Conservation (phyloP, 2,329 filamentous ascomycete genomes). For the Coleophoma crateriformis region DNA sequence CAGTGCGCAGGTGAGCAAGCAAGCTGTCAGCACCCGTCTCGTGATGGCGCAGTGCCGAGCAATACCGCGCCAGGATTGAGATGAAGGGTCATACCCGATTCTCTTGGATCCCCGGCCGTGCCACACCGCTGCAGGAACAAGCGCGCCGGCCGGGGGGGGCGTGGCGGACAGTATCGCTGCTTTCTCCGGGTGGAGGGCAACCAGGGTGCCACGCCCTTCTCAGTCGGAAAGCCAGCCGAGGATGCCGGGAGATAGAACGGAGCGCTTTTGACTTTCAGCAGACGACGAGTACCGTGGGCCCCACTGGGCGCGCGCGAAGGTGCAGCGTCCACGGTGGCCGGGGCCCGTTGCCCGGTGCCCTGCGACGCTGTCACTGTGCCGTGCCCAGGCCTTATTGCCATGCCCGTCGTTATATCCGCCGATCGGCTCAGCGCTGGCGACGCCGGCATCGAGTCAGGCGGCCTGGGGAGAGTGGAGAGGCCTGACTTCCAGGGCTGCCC, state of each 20-base stretch:
- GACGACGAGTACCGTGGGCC: background rate
- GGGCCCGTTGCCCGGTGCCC: background rate
- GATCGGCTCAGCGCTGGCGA: background rate
- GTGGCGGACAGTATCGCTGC: background rate
- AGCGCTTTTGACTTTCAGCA: background rate
- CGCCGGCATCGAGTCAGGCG: background rate
- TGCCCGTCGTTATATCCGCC: background rate
- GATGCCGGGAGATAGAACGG: background rate
- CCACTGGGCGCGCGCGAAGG: background rate
- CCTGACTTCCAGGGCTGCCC: background rate
- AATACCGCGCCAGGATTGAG: background rate
- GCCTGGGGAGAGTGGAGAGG: background rate
- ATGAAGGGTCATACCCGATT: conserved; percentile 1
- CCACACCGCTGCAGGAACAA: conserved; percentile 24
- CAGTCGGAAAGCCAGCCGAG: background rate
- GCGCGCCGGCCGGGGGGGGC: conserved; percentile 10
- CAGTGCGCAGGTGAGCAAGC: background rate
- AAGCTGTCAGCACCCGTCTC: background rate
- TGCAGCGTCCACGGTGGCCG: background rate
- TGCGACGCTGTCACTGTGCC: background rate
- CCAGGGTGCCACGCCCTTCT: background rate
- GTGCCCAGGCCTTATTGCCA: background rate
- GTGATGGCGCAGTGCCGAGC: conserved; percentile 1
- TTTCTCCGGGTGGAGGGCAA: too few species aligned
- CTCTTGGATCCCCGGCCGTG: conserved; percentile 16